Base-by-base conservation (phyloP, 768 basidiomycete species). In the Hericium erinaceus region DNA sequence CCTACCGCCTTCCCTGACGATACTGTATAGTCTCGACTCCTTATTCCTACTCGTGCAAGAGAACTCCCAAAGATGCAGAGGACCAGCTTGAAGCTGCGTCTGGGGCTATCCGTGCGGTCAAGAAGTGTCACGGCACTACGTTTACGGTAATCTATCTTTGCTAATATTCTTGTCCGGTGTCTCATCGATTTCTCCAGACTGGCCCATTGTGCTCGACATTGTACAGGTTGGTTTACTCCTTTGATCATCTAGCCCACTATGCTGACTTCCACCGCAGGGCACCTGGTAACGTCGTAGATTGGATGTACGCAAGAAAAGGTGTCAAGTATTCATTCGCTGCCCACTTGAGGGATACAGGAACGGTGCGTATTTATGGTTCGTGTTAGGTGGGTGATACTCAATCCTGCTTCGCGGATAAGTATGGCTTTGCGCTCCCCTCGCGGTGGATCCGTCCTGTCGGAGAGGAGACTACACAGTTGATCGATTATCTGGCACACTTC, bases 381-480 rank as follows among this genome's bases (percentile, higher is more conserved):
- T 2, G n/a, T 6, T 6, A 8, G 13, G 41, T 2, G 8, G 13
- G 7, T 20, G 44, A 46, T 20, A 18, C 11, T n/a, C 15, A 18
- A 20, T 15, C 20, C n/a, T 4, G 3, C 9, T n/a, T n/a, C 26
- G 3, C 4, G 26, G 26, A 2, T 5, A 11, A 88, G 87, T 89
- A 87, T 64, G 89, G 89, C 3, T 92, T 90, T 72, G 71, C 85
- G 7, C 72, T 92, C 2, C 91, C 91, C 0, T 71, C 82, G 0
- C 72, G 73, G 52, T 83, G 81, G 80, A 92, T 94, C 61, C 73
- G 85, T 7, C 87, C 90, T 0, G 84, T 88, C 2, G 90, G 88
- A 1, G 86, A 89, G 69, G 92, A 94, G 71, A 83, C 84, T 4
- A 74, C 75, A 16, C 77, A 73, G 24, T 81, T 91, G 72, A 63